Base-by-base conservation (phyloP, 2,329 filamentous ascomycete species). In the Camillea tinctor region DNA sequence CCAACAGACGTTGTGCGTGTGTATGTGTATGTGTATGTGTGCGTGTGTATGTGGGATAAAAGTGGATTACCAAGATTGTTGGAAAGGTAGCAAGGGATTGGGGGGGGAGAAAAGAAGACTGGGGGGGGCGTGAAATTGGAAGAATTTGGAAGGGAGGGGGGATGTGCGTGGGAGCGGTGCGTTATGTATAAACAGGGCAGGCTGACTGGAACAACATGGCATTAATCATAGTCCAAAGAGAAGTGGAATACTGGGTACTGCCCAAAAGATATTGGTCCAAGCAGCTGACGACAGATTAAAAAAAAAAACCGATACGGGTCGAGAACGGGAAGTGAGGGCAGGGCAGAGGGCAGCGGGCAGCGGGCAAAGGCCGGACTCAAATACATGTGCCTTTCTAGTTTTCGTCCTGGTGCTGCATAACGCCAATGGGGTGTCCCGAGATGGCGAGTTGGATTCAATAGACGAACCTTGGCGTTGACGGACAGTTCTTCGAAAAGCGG, bases 151-250 rank as follows among this genome's bases (percentile, higher is more conserved):
- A 26, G 44, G 20, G 9, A 30, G 20, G 9, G 48, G 11, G 21
- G 15, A 48, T 15, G 22, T 44, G 15, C 54, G 57, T 69, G 64
- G 67, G 68, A 36, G 60, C 65, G 59, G 64, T 64, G 63, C 59
- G 60, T 67, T 66, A 65, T 66, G 64, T 71, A 68, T 71, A 68
- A 70, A 68, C 61, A 63, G 68, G 58, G 55, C 30, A 53, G 59
- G 58, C 58, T 54, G 57, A 71, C 62, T 70, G 68, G 68, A 69
- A 61, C 68, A 68, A 72, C 70, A 71, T 71, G 69, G 70, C 70
- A 68, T 62, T 61, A 70, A 57, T 55, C 61, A 64, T 66, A 64
- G 59, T 60, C 61, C 57, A 60, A 55, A 36, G 36, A 52, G 66
- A 62, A 60, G 62, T 63, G 52, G 60, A 65, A 49, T 55, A 61